Evolutionary conservation across 345 rosid species (phyloP), one percentile per base, ranked within the genome.

Genomic region (Punica granatum): DNA sequence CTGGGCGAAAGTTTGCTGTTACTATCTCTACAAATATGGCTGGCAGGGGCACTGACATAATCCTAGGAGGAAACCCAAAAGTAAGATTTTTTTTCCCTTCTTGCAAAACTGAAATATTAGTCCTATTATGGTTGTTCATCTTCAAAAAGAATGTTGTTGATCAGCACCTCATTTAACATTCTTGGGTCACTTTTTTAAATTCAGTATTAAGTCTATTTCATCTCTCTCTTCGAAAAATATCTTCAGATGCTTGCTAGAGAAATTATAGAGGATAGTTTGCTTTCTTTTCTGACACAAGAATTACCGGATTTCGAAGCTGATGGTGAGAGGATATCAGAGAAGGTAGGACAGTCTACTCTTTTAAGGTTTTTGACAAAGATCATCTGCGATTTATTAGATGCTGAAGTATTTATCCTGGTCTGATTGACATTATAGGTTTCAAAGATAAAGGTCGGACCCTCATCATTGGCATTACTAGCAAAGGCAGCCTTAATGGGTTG

Each of bases 1-100:
- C 98, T 46, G 98, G 98, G 74, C 37, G 92, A 75, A 88, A 90
- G 76, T 81, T 83, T 82, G 95, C 98, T 75, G 87, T 92, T 74
- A 92, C 98, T 66, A 85, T 92, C 71, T 90, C 98, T 67, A 92
- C 98, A 72, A 92, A 92, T 78, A 90, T 92, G 98, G 97, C 98
- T 75, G 98, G 98, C 68, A 88, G 98, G 75, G 98, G 98, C 67
- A 92, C 98, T 34, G 97, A 92, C 71, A 90, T 92, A 74, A 92
- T 92, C 75, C 81, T 92, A 59, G 98, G 98, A 67, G 98, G 98
- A 83, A 92, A 90, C 74, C 92, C 98, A 48, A 90, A 87, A 77
- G 98, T 92, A 84, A 60, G 82, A 15, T 31, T 14, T 37, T 56
- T 7, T 56, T 13, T 34, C 42, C 37, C 39, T 19, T 35, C 35